phyloP scores from a whole-genome alignment of 108 stramenopile species.

The Tribonema minus region DNA sequence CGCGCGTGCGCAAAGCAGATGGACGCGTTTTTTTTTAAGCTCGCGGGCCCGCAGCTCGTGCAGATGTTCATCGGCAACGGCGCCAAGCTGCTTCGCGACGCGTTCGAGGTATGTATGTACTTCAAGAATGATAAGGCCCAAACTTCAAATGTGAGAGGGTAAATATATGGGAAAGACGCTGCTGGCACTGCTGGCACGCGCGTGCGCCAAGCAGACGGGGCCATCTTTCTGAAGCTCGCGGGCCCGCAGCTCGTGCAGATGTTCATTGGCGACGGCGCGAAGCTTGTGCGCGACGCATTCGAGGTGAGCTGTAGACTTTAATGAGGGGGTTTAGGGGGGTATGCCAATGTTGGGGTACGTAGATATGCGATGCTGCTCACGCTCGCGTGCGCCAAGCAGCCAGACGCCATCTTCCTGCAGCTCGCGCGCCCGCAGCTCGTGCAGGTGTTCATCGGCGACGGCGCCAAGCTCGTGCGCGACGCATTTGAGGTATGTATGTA shows the following conservation, averaged over 20 bases:
- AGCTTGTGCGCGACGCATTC: conserved; percentile 97
- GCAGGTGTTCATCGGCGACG: no score
- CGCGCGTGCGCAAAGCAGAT: conserved; percentile 98
- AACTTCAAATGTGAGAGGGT: no score
- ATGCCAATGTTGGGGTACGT: no score
- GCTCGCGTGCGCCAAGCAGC: no score
- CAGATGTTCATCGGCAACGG: conserved; percentile 99
- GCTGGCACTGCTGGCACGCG: conserved; percentile 91
- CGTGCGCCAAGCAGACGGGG: conserved; percentile 99
- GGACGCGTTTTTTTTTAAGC: conserved; percentile 95
- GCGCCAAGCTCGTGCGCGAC: conserved; percentile 92
- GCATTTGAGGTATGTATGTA: no score
- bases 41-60: conserved; percentile 95
- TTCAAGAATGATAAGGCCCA: no score
- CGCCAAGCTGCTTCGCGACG: conserved; percentile 96
- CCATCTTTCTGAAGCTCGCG: conserved; percentile 95
- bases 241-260: conserved; percentile 98
- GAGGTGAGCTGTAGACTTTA: no score
- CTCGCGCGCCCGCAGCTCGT: conserved; percentile 91
- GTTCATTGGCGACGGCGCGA: conserved; percentile 99
- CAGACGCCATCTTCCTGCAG: conserved; percentile 90
- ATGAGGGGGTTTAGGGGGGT: no score
- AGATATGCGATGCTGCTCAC: no score
- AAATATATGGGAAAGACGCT: no score
- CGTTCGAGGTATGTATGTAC: no score